Base-by-base conservation (phyloP, 2,329 filamentous ascomycete genomes). In the Colletotrichum theobromicola region DNA sequence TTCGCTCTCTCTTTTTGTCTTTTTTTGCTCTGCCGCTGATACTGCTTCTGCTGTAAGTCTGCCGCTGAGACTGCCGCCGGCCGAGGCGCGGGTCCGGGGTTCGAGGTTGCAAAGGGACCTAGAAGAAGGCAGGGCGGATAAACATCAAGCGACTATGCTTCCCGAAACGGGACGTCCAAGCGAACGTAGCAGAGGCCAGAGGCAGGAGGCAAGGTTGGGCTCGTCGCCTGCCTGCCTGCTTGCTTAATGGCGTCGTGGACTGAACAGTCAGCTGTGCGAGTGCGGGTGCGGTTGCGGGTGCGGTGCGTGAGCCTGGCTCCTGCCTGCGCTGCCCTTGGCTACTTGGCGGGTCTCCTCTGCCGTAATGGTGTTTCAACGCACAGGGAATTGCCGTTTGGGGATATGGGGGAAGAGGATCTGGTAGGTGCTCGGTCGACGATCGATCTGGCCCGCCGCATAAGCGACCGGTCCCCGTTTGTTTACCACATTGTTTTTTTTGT, bases 101-200 rank as follows among this genome's bases (percentile, higher is more conserved):
- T 61, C 58, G 13, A 35, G 58, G 32, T n/a, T 50, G 32, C 24
- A n/a, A 28, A 24, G 42, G n/a, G n/a, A n/a, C n/a, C n/a, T n/a
- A n/a, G 24, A 26, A 18, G 42, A 9, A 50, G 21, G 7, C 24
- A 42, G 58, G 64, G 46, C 37, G 63, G 28, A 7, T 55, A 32
- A 34, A 18, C n/a, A 26, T 7, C n/a, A 67, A 63, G 42, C 57
- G 62, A 67, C 42, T n/a, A 75, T 26, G 21, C 42, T 72, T 72
- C 62, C 62, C 57, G 62, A 75, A 75, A 75, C 63, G 55, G 62
- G 72, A 72, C 62, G 57, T 72, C 68, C 68, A 72, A 67, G 72
- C 72, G 72, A 67, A 35, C 55, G 67, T 35, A 63, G 70, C 24
- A 62, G 32, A 37, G 37, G 5, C 32, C n/a, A n/a, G n/a, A n/a